Evolutionary conservation across 2,329 filamentous ascomycete species (phyloP).

Genomic region (Penicillium sp.): DNA sequence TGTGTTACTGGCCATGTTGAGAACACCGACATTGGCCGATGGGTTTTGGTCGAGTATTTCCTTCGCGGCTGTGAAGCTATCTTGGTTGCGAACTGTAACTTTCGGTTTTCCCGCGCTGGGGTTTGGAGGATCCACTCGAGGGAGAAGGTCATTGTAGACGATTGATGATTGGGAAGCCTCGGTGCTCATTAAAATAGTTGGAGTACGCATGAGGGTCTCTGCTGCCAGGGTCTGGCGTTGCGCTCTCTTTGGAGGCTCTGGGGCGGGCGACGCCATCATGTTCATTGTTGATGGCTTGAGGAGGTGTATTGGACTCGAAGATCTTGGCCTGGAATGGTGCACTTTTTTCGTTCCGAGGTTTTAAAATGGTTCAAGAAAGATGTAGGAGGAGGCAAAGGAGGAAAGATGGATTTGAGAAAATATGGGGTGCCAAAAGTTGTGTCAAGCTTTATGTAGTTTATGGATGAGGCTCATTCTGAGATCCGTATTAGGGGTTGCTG

Average conservation of each 20-base stretch:
- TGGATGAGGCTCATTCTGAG: too few species aligned
- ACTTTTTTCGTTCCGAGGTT: too few species aligned
- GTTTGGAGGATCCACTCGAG: neutral
- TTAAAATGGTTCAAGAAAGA: neutral
- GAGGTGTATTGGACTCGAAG: neutral
- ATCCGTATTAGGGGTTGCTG: too few species aligned
- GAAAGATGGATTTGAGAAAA: too few species aligned
- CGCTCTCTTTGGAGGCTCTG: slow-evolving; percentile 8
- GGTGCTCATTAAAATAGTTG: slow-evolving; percentile 4
- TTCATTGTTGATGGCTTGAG: neutral
- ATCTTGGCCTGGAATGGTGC: neutral
- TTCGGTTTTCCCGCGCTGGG: neutral
- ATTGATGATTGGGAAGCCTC: neutral
- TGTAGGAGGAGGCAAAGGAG: neutral
- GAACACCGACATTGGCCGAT: slow-evolving; percentile 39
- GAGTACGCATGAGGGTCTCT: slow-evolving; percentile 4
- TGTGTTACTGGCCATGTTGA: slow-evolving; percentile 61
- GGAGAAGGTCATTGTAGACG: slow-evolving; percentile 3
- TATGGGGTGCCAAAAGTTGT: too few species aligned
- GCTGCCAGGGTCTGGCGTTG: slow-evolving; percentile 8
- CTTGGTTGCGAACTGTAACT: slow-evolving; percentile 6
- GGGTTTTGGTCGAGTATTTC: slow-evolving; percentile 1
- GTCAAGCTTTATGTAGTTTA: too few species aligned
- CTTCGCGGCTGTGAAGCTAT: slow-evolving; percentile 15
- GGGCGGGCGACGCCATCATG: neutral